A percentile compares a stretch with the other conserved stretches of the same genome.
These are phyloP conservation scores for Aquilaria yunnanensis DNA, from an alignment of 345 rosid species.

Conservation along the genomic window DNA sequence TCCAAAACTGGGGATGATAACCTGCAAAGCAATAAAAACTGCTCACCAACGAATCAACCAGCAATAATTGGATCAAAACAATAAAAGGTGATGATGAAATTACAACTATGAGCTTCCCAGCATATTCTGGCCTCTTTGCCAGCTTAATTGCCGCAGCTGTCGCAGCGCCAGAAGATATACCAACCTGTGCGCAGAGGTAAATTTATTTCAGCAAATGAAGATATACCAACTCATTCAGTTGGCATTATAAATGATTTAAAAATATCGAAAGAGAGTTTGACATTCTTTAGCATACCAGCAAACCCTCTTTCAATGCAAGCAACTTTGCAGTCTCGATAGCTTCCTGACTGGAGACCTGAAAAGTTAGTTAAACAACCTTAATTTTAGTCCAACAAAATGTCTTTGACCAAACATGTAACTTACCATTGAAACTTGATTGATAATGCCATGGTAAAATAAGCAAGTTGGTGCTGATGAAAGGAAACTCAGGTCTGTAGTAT, in stretches of 20 bases:
- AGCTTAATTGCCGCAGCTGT: constrained; percentile 43
- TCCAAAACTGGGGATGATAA: constrained; percentile 59
- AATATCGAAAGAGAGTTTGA: background rate
- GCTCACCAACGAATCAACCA: background rate
- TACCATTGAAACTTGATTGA: background rate
- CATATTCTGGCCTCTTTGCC: constrained; percentile 47
- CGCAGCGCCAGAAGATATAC: constrained; percentile 60
- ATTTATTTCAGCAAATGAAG: background rate
- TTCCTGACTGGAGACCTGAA: constrained; percentile 45
- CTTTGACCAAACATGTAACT: background rate
- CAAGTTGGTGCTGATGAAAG: background rate
- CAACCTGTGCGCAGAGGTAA: constrained; percentile 24
- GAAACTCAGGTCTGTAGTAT: background rate
- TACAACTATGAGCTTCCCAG: constrained; percentile 51
- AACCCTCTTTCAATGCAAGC: constrained; percentile 49
- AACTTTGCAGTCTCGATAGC: constrained; percentile 40
- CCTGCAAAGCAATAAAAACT: constrained; percentile 27
- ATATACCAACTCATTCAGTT: too few relatives aligned
- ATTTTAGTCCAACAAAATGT: background rate
- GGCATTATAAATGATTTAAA: background rate
- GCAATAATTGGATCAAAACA: background rate
- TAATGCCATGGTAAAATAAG: background rate
- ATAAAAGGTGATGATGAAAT: constrained; percentile 3
- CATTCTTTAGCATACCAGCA: constrained; percentile 24
- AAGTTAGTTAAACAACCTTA: background rate